Conservation (phyloP, 805 yeast species). For the Lachancea kluyveri region DNA sequence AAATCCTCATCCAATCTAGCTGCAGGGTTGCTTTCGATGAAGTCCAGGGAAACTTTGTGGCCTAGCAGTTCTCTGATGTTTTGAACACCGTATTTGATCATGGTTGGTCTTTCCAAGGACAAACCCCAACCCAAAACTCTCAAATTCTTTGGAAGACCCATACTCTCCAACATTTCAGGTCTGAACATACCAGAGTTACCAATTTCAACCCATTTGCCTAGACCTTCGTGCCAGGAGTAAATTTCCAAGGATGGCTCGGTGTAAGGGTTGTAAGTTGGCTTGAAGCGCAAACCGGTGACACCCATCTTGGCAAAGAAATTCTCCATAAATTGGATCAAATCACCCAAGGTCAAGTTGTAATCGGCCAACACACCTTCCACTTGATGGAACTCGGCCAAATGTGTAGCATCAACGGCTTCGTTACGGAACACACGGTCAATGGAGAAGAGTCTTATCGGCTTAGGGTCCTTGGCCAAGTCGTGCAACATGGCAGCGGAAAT, state of each 20-base stretch:
- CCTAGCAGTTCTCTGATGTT: constrained; percentile 96
- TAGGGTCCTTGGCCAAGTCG: constrained; percentile 78
- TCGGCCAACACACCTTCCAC: constrained; percentile 99
- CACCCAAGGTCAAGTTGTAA: constrained; percentile 89
- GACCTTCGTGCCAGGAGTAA: constrained; percentile 91
- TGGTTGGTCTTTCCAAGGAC: constrained; percentile 96
- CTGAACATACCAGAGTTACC: constrained; percentile 99
- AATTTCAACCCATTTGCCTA: constrained; percentile 96
- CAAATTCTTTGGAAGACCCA: constrained; percentile 94
- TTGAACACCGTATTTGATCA: constrained; percentile 95
- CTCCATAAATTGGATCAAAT: constrained; percentile 96
- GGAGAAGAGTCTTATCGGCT: constrained; percentile 86
- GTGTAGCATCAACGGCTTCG: constrained; percentile 99
- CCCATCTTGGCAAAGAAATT: constrained; percentile 97
- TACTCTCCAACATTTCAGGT: constrained; percentile 97
- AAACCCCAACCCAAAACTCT: constrained; percentile 97
- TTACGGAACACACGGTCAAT: constrained; percentile 98
- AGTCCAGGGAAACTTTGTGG: constrained; percentile 91
- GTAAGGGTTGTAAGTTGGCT: constrained; percentile 98
- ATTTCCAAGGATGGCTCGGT: constrained; percentile 98
- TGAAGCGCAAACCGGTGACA: constrained; percentile 89
- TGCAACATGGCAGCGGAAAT: constrained; percentile 85
- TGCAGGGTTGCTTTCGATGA: constrained; percentile 94
- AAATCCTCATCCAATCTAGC: constrained; percentile 87
- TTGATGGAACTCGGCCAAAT: constrained; percentile 98